phyloP scores from a whole-genome alignment of 225 moss, liverwort and hornwort genomes.

The Anthoceros angustus region DNA sequence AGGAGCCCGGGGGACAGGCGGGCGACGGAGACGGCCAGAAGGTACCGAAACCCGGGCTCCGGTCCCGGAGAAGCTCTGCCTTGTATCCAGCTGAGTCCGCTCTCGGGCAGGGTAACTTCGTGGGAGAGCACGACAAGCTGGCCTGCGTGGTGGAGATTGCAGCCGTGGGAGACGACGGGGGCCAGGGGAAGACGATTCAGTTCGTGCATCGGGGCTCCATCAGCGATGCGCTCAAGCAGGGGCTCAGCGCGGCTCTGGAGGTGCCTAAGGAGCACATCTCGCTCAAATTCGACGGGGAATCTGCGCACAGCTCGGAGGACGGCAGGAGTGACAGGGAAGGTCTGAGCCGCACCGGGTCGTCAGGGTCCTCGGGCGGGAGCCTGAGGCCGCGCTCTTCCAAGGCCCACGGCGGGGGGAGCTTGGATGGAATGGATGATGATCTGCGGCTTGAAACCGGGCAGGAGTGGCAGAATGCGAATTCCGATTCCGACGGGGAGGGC shows the following conservation, averaged over 20 bases:
- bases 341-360: not conserved
- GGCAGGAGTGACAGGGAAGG: not conserved
- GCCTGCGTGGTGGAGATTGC: not conserved
- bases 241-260: not conserved
- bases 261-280: constrained; percentile 1
- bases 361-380: not conserved
- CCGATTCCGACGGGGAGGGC: not conserved
- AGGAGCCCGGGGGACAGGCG: not conserved
- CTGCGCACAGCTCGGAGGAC: not conserved
- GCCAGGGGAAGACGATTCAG: not conserved
- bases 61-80: not conserved
- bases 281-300: not conserved
- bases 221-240: not conserved
- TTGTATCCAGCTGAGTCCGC: not conserved
- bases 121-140: not conserved
- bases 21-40: not conserved
- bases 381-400: not conserved
- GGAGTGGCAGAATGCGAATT: not conserved
- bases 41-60: not conserved
- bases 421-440: not conserved
- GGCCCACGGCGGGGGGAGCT: not conserved
- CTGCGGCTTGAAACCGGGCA: not conserved
- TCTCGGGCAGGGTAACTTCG: not conserved
- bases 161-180: not conserved
- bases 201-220: not conserved